These are phyloP conservation scores for Saccharomycopsis oosterbeekiorum DNA, from an alignment of 805 yeast species.

Conservation along the genomic window DNA sequence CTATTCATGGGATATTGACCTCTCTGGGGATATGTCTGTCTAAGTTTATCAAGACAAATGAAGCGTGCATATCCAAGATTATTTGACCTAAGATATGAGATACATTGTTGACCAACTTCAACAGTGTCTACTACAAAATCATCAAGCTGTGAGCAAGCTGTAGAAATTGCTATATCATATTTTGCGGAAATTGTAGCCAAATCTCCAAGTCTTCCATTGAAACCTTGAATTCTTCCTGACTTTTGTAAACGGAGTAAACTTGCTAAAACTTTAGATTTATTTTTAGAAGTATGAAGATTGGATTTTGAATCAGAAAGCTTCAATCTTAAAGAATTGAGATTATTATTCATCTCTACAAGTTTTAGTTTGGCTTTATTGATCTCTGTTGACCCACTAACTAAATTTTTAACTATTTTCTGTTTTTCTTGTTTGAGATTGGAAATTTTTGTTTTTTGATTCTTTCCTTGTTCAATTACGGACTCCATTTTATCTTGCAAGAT, in stretches of 20 bases:
- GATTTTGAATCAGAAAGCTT: conserved; percentile 57
- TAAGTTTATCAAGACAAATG: conserved; percentile 65
- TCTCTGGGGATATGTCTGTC: conserved; percentile 42
- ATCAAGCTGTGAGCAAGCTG: conserved; percentile 86
- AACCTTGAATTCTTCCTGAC: conserved; percentile 77
- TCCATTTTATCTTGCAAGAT: conserved; percentile 36
- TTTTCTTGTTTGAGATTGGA: conserved; percentile 39
- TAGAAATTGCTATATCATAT: conserved; percentile 89
- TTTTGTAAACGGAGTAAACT: conserved; percentile 61
- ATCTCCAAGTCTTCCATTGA: conserved; percentile 86
- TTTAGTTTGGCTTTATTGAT: conserved; percentile 38
- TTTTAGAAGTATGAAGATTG: conserved; percentile 46
- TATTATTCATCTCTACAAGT: conserved; percentile 44
- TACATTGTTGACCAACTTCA: conserved; percentile 63
- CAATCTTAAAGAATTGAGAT: conserved; percentile 46
- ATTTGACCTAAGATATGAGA: conserved; percentile 72
- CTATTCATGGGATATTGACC: conserved; percentile 66
- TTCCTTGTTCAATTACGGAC: conserved; percentile 37
- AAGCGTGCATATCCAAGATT: conserved; percentile 85
- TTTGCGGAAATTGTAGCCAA: conserved; percentile 82
- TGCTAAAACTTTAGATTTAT: conserved; percentile 62
- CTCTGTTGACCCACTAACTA: conserved; percentile 48
- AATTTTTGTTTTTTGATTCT: conserved; percentile 38
- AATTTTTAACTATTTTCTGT: conserved; percentile 41
- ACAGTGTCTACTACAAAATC: conserved; percentile 86